These are phyloP conservation scores for Fusarium guadeloupense DNA, from an alignment of 2,329 filamentous ascomycete genomes.

Conservation along the genomic window DNA sequence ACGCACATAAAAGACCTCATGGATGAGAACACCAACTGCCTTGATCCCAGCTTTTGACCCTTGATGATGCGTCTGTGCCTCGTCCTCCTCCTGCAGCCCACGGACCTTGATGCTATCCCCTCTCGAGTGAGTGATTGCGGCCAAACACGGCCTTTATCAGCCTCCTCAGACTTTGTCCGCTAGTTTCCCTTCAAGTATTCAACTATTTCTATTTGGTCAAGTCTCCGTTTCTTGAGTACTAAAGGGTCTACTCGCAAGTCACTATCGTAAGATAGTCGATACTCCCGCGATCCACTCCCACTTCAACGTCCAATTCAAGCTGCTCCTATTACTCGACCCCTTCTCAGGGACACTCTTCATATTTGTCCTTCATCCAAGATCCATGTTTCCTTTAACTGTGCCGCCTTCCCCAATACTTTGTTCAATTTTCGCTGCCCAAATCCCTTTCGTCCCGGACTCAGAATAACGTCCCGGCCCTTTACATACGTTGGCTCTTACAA, in stretches of 20 bases:
- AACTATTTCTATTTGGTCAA: neutral
- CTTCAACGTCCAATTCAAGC: slow-evolving; percentile 2
- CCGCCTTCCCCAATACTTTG: neutral
- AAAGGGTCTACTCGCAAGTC: slow-evolving; percentile 20
- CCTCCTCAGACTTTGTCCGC: neutral
- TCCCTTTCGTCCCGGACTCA: neutral
- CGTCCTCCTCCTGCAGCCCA: slow-evolving; percentile 7
- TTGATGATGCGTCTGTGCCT: slow-evolving; percentile 7
- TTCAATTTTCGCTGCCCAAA: slow-evolving; percentile 5
- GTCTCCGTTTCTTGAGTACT: slow-evolving; percentile 2
- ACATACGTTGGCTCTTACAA: neutral
- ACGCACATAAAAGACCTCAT: neutral
- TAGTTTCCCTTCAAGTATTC: neutral
- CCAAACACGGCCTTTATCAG: slow-evolving; percentile 11
- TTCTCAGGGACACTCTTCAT: slow-evolving; percentile 1
- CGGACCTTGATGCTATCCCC: slow-evolving; percentile 6
- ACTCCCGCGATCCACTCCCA: slow-evolving; percentile 28
- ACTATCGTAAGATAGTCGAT: slow-evolving; percentile 37
- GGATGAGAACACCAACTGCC: neutral
- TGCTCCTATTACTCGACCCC: slow-evolving; percentile 13
- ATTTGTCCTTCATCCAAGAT: neutral
- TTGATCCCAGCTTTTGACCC: slow-evolving; percentile 23
- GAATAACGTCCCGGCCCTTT: neutral
- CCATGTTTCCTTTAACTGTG: neutral
- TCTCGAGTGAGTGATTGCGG: neutral